Percentiles rank a stretch among this genome's conserved stretches.
Conservation (phyloP, 148 eudicot genomes). For the Simmondsia chinensis region DNA sequence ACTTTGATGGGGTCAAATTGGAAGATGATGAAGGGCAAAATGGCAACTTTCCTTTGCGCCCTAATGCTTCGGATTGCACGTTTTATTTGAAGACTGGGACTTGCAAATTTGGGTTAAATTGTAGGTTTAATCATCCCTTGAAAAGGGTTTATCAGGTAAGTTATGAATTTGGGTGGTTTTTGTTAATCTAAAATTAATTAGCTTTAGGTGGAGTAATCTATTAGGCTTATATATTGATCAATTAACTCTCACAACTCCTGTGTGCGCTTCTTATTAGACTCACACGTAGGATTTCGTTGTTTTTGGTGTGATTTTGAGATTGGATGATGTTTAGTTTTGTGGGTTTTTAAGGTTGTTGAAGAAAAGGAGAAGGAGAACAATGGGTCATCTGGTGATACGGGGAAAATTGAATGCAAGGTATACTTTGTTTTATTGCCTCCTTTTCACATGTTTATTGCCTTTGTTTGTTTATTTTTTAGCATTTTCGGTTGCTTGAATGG, state of each 20-base stretch:
- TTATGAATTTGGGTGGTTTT: not conserved
- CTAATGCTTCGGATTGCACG: slow-evolving; percentile 41
- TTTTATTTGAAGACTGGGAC: slow-evolving; percentile 47
- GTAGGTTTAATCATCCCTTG: slow-evolving; percentile 49
- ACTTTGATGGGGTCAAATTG: too few relatives aligned
- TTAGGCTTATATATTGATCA: too few relatives aligned
- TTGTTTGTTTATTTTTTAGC: not conserved
- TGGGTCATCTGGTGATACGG: slow-evolving; percentile 12
- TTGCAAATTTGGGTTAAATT: slow-evolving; percentile 48
- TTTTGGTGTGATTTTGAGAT: not conserved
- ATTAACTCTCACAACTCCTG: too few relatives aligned
- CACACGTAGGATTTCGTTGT: not conserved
- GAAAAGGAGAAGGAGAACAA: slow-evolving; percentile 19
- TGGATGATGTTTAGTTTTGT: not conserved
- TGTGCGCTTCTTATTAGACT: too few relatives aligned
- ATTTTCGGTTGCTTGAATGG: not conserved
- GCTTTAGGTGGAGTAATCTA: too few relatives aligned
- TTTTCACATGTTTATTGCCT: not conserved
- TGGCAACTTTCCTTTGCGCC: slow-evolving; percentile 24
- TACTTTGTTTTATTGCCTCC: not conserved
- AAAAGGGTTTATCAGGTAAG: slow-evolving; percentile 33
- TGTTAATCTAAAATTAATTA: too few relatives aligned
- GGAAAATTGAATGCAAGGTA: slow-evolving; percentile 58
- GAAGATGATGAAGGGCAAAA: slow-evolving; percentile 1
- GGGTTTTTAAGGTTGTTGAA: slow-evolving; percentile 10